Evolutionary conservation across 73 alveolate species (phyloP).

Genomic region (Stentor coeruleus): DNA sequence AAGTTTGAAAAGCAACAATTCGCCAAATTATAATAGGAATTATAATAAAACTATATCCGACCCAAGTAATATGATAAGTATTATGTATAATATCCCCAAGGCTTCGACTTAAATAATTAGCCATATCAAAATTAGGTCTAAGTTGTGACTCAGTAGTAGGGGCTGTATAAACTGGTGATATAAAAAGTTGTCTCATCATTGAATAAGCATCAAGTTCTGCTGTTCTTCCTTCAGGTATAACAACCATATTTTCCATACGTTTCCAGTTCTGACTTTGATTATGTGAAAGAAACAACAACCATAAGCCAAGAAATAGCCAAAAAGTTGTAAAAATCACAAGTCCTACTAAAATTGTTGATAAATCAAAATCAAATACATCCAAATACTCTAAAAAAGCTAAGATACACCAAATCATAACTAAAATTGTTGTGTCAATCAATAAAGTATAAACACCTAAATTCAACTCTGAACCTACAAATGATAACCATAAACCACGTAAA

Average conservation of each 20-base stretch:
- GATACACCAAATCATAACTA: neutral
- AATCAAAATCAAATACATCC: constrained; percentile 1
- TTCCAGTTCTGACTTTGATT: neutral
- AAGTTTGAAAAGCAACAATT: neutral
- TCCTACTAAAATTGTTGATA: neutral
- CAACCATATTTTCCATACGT: neutral
- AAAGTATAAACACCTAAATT: constrained; percentile 10
- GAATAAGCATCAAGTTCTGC: neutral
- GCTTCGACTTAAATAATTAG: neutral
- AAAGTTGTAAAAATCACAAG: neutral
- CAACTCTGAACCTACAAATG: neutral
- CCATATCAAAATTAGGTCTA: neutral
- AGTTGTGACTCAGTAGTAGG: neutral
- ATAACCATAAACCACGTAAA: neutral
- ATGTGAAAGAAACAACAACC: neutral
- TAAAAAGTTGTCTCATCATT: neutral
- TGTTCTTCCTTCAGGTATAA: neutral
- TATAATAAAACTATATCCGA: neutral
- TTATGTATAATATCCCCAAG: neutral
- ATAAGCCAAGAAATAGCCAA: neutral
- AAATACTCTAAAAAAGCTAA: neutral
- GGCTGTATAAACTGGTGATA: neutral
- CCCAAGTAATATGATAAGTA: neutral
- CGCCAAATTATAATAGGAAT: constrained; percentile 4
- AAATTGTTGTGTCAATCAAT: neutral